Percentiles rank a stretch among this genome's conserved stretches.
These are phyloP conservation scores for Melampsora larici-populina DNA, from an alignment of 1,284 basidiomycete species.

Conservation along the genomic window DNA sequence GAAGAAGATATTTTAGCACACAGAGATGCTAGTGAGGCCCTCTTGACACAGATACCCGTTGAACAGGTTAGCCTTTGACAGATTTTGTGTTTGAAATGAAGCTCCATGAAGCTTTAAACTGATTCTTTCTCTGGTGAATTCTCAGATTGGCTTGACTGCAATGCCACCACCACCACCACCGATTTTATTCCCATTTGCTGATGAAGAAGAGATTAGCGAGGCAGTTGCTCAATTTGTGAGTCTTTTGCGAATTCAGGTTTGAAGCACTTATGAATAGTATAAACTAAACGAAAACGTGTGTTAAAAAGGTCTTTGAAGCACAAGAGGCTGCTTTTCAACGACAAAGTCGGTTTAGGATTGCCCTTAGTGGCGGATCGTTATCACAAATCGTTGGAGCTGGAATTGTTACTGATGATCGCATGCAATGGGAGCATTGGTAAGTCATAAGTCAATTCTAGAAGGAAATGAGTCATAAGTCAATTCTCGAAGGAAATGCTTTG, in stretches of 20 bases:
- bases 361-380: slow-evolving; percentile 16
- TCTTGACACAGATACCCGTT: no score
- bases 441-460: not conserved
- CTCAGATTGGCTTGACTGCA: not conserved
- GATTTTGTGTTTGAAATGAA: no score
- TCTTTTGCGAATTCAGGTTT: not conserved
- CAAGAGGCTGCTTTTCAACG: slow-evolving; percentile 41
- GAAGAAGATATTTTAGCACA: no score
- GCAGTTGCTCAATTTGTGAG: slow-evolving; percentile 38
- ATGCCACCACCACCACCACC: slow-evolving; percentile 21
- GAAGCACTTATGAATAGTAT: not conserved
- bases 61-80: no score
- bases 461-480: no score
- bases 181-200: slow-evolving; percentile 35
- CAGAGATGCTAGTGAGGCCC: no score
- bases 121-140: not conserved
- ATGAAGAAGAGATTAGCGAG: slow-evolving; percentile 35
- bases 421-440: slow-evolving; percentile 32
- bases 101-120: not conserved
- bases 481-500: not conserved
- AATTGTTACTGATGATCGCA: slow-evolving; percentile 27
- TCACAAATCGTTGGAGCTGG: slow-evolving; percentile 23
- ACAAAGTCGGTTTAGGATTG: slow-evolving; percentile 32
- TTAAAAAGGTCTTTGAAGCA: slow-evolving; percentile 25
- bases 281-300: no score